Evolutionary conservation across 2,329 filamentous ascomycete genomes (phyloP).

Genomic region (Calonectria montana): DNA sequence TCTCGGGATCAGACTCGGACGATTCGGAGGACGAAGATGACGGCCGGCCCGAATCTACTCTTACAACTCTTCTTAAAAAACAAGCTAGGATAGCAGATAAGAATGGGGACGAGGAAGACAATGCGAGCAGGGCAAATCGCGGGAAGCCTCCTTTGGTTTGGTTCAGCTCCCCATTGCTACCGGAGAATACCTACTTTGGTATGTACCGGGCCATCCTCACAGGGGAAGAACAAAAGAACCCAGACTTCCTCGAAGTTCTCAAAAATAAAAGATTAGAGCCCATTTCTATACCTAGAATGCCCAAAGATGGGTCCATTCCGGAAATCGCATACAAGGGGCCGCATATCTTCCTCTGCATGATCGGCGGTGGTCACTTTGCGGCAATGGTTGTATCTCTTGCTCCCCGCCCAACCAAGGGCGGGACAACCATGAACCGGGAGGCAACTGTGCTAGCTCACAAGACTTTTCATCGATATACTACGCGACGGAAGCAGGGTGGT

Average conservation of each 20-base stretch:
- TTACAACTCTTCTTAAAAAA: conserved; percentile 83
- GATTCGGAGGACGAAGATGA: conserved; percentile 76
- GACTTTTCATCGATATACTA: conserved; percentile 98
- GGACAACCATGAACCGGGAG: conserved; percentile 79
- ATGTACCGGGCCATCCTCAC: conserved; percentile 88
- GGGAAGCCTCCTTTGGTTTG: conserved; percentile 84
- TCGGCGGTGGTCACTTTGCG: conserved; percentile 96
- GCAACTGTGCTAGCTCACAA: conserved; percentile 94
- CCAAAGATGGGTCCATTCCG: conserved; percentile 68
- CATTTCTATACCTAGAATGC: conserved; percentile 62
- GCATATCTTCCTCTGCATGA: conserved; percentile 98
- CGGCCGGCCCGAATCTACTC: conserved; percentile 71
- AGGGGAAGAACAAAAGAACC: conserved; percentile 72
- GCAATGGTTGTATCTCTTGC: conserved; percentile 94
- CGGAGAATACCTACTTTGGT: conserved; percentile 83
- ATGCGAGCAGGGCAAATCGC: conserved; percentile 61
- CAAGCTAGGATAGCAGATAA: conserved; percentile 78
- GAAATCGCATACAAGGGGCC: conserved; percentile 73
- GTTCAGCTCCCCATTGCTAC: conserved; percentile 82
- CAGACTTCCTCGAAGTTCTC: conserved; percentile 74
- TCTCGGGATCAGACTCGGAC: conserved; percentile 86
- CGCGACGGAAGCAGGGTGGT: conserved; percentile 94
- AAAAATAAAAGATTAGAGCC: conserved; percentile 82
- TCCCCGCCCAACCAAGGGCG: conserved; percentile 79
- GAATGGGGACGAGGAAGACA: conserved; percentile 56